Evolutionary conservation across 2,329 filamentous ascomycete genomes (phyloP).

Genomic region (Thielaviopsis ethacetica): DNA sequence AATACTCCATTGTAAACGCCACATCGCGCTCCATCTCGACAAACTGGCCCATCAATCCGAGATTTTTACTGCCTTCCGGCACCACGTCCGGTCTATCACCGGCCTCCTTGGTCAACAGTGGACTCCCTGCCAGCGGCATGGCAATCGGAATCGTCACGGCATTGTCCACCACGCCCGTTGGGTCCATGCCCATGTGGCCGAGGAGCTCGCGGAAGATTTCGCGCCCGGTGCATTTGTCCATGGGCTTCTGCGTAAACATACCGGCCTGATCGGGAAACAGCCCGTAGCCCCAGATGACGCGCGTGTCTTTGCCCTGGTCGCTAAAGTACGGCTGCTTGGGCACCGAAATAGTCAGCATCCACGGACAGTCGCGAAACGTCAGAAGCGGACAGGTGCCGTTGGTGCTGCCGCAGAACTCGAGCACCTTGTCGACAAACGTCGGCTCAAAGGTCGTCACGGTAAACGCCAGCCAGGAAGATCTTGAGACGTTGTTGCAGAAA

Average conservation of each 20-base stretch:
- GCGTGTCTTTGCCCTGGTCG: slow-evolving; percentile 19
- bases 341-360: slow-evolving; percentile 24
- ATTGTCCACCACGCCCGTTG: slow-evolving; percentile 13
- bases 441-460: slow-evolving; percentile 22
- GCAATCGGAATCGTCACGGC: slow-evolving; percentile 19
- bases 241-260: slow-evolving; percentile 23
- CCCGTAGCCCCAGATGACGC: slow-evolving; percentile 25
- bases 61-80: slow-evolving; percentile 21
- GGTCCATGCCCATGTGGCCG: slow-evolving; percentile 22
- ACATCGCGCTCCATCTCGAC: slow-evolving; percentile 24
- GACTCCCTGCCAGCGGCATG: slow-evolving; percentile 24
- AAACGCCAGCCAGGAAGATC: slow-evolving; percentile 24
- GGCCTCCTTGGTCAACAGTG: slow-evolving; percentile 20
- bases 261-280: slow-evolving; percentile 22
- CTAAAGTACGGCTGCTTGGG: slow-evolving; percentile 26
- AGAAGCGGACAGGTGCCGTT: slow-evolving; percentile 17
- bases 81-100: slow-evolving; percentile 24
- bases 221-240: slow-evolving; percentile 23
- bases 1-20: slow-evolving; percentile 21
- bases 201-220: slow-evolving; percentile 25
- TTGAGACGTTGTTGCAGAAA: slow-evolving; percentile 21
- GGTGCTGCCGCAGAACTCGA: slow-evolving; percentile 14
- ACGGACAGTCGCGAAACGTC: slow-evolving; percentile 22
- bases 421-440: slow-evolving; percentile 18
- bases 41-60: slow-evolving; percentile 26